Evolutionary conservation across 164 flowering plant genomes (phyloP).

Genomic region (Magnolia sinica): DNA sequence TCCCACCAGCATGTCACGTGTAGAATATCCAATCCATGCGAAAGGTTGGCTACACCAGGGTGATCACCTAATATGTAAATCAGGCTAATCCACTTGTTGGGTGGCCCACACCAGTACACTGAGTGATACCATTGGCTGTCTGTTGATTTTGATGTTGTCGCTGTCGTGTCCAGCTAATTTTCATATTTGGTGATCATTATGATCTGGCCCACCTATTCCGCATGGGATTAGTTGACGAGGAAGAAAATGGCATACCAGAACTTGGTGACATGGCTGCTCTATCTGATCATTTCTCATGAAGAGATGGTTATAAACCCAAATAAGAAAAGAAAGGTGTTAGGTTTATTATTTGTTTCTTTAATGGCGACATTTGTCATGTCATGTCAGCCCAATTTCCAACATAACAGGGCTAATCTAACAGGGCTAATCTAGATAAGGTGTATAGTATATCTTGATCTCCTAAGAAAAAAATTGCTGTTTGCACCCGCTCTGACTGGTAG

Average conservation of each 20-base stretch:
- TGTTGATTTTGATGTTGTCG: not conserved
- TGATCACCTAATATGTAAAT: not conserved
- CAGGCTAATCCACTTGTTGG: not conserved
- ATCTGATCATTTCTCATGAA: not conserved
- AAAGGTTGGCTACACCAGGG: not conserved
- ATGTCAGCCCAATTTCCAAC: not conserved
- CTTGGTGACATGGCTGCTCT: not conserved
- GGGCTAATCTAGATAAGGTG: no score
- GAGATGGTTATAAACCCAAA: no score
- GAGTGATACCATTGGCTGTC: not conserved
- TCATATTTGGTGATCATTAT: not conserved
- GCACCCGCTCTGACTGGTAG: no score
- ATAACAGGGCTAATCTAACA: no score
- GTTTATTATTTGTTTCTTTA: not conserved
- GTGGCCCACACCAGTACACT: not conserved
- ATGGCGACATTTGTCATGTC: not conserved
- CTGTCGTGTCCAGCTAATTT: not conserved
- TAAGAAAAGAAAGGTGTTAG: not conserved
- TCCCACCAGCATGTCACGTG: not conserved
- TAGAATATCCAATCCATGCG: not conserved
- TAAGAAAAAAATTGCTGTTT: no score
- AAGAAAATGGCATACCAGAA: no score
- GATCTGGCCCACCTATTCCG: not conserved
- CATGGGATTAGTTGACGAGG: not conserved
- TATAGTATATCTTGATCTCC: no score